These are phyloP conservation scores for Boletales sp. DNA, from an alignment of 768 basidiomycete genomes.

Conservation along the genomic window DNA sequence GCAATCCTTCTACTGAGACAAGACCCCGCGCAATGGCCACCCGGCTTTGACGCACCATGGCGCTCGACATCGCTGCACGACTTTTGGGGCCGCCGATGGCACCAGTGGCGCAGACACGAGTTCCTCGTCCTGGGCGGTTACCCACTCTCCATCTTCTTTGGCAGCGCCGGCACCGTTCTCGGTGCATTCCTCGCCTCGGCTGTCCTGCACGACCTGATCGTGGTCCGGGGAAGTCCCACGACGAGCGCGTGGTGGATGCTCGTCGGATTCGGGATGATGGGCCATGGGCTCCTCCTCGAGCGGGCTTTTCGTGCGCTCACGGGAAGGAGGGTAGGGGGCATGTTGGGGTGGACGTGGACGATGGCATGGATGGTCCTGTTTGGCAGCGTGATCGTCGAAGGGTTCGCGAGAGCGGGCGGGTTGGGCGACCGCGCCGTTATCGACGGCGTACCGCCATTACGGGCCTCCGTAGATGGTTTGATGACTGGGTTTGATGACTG, in stretches of 20 bases:
- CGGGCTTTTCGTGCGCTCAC: neutral
- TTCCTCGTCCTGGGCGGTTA: neutral
- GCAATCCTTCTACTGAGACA: neutral
- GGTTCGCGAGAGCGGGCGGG: neutral
- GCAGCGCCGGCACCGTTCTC: neutral
- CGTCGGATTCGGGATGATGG: neutral
- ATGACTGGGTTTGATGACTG: no score
- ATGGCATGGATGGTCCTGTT: neutral
- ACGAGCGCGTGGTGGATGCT: neutral
- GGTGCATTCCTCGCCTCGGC: neutral
- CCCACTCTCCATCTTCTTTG: neutral
- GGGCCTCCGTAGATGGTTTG: no score
- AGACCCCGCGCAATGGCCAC: neutral
- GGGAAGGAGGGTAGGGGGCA: neutral
- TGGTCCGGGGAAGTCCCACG: neutral
- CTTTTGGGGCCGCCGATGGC: neutral
- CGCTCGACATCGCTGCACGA: neutral
- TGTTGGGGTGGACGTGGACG: neutral
- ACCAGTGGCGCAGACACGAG: neutral
- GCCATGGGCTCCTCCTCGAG: neutral
- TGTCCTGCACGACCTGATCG: neutral
- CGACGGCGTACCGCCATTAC: no score
- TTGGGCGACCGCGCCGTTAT: no score
- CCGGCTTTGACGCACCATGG: neutral
- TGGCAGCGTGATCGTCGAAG: neutral